Evolutionary conservation across 208 protist genomes (phyloP).

Genomic region (Histomonas meleagridis): DNA sequence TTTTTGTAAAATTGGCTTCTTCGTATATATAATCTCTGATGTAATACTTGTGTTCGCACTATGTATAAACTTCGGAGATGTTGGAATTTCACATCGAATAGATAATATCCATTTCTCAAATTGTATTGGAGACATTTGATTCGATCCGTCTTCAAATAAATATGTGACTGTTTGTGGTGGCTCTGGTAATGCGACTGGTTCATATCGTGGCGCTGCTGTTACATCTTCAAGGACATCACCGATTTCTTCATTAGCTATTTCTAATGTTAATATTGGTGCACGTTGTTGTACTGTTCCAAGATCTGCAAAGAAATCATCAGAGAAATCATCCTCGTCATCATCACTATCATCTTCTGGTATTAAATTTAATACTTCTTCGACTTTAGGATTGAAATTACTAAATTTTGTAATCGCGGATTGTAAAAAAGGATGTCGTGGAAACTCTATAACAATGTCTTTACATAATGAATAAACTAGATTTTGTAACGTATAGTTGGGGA

Average conservation of each 20-base stretch:
- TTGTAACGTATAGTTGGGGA: background rate
- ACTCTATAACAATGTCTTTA: background rate
- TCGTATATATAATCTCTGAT: too few relatives aligned
- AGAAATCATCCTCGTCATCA: background rate
- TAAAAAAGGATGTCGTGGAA: background rate
- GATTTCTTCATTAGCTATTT: background rate
- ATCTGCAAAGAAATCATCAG: background rate
- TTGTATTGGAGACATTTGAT: background rate
- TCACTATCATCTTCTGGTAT: background rate
- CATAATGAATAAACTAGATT: background rate
- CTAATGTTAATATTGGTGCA: background rate
- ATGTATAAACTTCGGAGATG: too few relatives aligned
- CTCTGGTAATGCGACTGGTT: background rate
- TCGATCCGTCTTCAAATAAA: background rate
- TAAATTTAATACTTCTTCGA: background rate
- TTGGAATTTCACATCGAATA: too few relatives aligned
- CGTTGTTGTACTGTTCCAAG: background rate
- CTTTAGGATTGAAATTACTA: background rate
- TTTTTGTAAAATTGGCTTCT: too few relatives aligned
- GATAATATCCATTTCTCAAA: background rate
- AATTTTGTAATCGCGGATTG: background rate
- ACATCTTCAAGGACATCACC: background rate
- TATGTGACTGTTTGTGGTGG: background rate
- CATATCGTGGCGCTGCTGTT: too few relatives aligned
- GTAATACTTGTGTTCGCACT: too few relatives aligned